Conservation (phyloP, 352 stramenopile genomes). For the Phytophthora capsici region DNA sequence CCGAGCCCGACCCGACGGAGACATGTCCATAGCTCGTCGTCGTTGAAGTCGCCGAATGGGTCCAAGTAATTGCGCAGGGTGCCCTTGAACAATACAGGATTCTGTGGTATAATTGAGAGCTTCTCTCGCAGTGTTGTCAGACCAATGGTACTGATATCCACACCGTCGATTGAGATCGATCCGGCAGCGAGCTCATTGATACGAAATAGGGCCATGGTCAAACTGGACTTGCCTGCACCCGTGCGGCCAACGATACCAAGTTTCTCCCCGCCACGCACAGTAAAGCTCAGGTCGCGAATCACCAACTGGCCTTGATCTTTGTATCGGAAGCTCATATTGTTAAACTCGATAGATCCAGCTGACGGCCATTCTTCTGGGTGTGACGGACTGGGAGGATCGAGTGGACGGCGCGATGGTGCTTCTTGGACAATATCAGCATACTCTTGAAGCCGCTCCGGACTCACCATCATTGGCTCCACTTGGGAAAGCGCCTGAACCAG, state of each 20-base stretch:
- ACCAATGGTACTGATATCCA: constrained; percentile 78
- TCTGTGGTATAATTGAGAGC: constrained; percentile 95
- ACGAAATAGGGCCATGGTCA: constrained; percentile 90
- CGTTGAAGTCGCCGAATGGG: constrained; percentile 83
- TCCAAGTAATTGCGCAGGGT: constrained; percentile 93
- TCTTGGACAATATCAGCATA: constrained; percentile 79
- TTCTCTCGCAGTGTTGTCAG: constrained; percentile 82
- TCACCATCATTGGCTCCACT: constrained; percentile 85
- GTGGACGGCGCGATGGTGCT: constrained; percentile 44
- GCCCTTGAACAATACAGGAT: constrained; percentile 92
- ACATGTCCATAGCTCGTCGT: constrained; percentile 67
- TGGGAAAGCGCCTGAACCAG: constrained; percentile 70
- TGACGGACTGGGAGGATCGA: constrained; percentile 43
- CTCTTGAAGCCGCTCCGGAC: constrained; percentile 89
- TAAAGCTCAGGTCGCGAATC: constrained; percentile 47
- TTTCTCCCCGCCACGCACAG: constrained; percentile 55
- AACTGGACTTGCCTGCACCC: constrained; percentile 85
- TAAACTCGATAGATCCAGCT: constrained; percentile 79
- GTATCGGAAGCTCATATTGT: constrained; percentile 90
- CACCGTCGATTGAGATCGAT: constrained; percentile 87
- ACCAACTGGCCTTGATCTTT: constrained; percentile 62
- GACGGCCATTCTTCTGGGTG: constrained; percentile 69
- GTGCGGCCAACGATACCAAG: constrained; percentile 91
- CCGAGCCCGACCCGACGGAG: constrained; percentile 49
- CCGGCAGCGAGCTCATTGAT: constrained; percentile 87